A percentile compares a stretch with the other conserved stretches of the same genome.
Conservation (phyloP, 495 filamentous ascomycete genomes). For the Recurvomyces mirabilis region DNA sequence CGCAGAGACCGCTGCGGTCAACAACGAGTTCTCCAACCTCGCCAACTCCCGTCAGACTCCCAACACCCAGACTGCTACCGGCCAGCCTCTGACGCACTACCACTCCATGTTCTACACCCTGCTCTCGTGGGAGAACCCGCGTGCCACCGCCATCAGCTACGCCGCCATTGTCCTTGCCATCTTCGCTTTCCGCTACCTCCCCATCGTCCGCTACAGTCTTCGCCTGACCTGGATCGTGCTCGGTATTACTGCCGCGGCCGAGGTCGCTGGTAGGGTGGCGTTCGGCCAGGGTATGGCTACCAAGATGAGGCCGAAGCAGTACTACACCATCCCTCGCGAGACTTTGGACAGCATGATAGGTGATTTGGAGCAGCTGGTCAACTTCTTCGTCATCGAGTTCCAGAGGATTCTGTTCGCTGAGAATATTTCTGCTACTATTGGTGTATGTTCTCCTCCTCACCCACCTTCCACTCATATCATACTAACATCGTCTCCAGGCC, state of each 20-base stretch:
- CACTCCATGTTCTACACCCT: constrained; percentile 92
- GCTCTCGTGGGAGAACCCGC: constrained; percentile 62
- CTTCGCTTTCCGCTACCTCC: constrained; percentile 80
- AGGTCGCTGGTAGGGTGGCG: constrained; percentile 63
- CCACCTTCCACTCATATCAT: constrained; percentile 4
- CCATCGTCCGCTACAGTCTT: constrained; percentile 76
- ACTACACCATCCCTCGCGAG: constrained; percentile 83
- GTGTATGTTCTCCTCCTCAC: constrained; percentile 45
- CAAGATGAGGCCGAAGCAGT: constrained; percentile 78
- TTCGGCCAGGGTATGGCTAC: constrained; percentile 70
- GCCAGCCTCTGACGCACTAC: constrained; percentile 87
- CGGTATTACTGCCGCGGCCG: constrained; percentile 62
- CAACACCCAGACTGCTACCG: constrained; percentile 57
- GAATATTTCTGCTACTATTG: constrained; percentile 70
- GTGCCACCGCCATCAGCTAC: constrained; percentile 81
- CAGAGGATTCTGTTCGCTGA: constrained; percentile 92
- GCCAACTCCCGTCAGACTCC: constrained; percentile 59
- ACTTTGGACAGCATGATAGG: constrained; percentile 68
- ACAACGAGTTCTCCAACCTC: constrained; percentile 62
- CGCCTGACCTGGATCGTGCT: constrained; percentile 65
- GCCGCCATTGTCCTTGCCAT: constrained; percentile 63
- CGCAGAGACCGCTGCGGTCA: constrained; percentile 58
- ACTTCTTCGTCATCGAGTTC: constrained; percentile 95
- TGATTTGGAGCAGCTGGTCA: constrained; percentile 81
- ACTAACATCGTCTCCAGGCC: constrained; percentile 40